Evolutionary conservation across 495 filamentous ascomycete genomes (phyloP), one percentile per base, ranked within the genome.

Genomic region (Niebla homalea): DNA sequence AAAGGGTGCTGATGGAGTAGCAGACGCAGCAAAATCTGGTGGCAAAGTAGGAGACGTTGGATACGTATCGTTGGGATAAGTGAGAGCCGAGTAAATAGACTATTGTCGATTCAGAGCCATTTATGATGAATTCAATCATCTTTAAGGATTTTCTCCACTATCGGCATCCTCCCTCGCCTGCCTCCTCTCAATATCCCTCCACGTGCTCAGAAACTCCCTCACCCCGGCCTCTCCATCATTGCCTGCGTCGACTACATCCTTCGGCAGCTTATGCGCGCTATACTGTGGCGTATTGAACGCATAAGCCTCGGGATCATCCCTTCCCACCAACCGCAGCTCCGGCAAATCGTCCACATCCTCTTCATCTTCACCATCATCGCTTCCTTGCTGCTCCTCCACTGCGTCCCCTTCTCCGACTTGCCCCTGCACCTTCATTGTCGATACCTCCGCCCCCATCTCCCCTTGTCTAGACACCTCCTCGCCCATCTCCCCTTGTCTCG

Each of bases 241-340:
- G 42, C 85, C 84, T 2, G 92, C 92, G 60, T 98, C 89, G 18
- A 97, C 92, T 19, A 99, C 84, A 47, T 99, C 92, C 63, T 78
- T 85, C 6, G 92, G 92, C 54, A 99, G 62, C 66, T 99, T 99
- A 61, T 95, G 90, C 29, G 92, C 89, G 54, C 87, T 93, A 62
- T 93, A 97, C 64, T 90, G 85, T 15, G 87, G 76, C 10, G 87
- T 84, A 36, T 69, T 79, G 63, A 96, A 94, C 29, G 77, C 78
- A 59, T 88, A 95, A 0, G 87, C 86, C 54, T 90, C 84, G 10
- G 87, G 87, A 57, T 94, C 88, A 57, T 89, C 80, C 53, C 77
- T 78, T 50, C 81, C 80, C 23, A 97, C 75, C 11, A 99, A 69
- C 41, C 92, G 76, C 56, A 97, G 69, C 62, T 94, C 89, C 0